phyloP scores from a whole-genome alignment of 768 basidiomycete species.

The Imleria badia region DNA sequence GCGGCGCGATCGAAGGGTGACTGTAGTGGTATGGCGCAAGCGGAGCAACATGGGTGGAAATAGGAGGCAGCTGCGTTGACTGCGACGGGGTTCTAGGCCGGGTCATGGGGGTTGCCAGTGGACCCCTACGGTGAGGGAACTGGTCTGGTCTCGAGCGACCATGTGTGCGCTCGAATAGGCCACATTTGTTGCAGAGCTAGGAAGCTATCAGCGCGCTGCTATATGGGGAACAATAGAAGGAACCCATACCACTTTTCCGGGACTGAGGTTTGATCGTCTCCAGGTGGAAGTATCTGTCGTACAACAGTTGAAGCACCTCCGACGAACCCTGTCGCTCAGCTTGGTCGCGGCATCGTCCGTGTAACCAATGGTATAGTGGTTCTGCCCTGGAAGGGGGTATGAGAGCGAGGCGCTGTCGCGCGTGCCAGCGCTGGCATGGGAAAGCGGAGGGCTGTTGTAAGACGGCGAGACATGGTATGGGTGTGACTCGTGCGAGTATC shows the following conservation, averaged over 20 bases:
- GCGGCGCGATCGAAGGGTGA: conserved; percentile 53
- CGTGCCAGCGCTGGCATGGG: conserved; percentile 21
- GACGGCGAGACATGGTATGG: conserved; percentile 28
- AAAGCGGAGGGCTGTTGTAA: conserved; percentile 28
- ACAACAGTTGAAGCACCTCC: conserved; percentile 82
- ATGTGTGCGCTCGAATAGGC: conserved; percentile 78
- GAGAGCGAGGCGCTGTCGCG: conserved; percentile 30
- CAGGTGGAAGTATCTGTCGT: conserved; percentile 85
- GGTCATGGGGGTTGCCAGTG: conserved; percentile 50
- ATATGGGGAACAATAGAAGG: neutral
- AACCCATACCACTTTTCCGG: conserved; percentile 67
- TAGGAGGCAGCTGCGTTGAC: conserved; percentile 43
- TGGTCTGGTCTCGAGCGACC: conserved; percentile 76
- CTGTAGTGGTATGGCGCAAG: conserved; percentile 50
- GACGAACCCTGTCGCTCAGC: conserved; percentile 70
- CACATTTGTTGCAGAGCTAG: conserved; percentile 64
- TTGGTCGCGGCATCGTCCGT: conserved; percentile 84
- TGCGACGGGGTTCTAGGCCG: conserved; percentile 54
- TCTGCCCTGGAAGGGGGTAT: conserved; percentile 41
- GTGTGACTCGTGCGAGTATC: conserved; percentile 35
- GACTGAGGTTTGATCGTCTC: conserved; percentile 72
- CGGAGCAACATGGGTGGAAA: conserved; percentile 39
- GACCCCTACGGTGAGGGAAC: conserved; percentile 78
- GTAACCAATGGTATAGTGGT: conserved; percentile 42
- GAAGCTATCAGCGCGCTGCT: conserved; percentile 2